Evolutionary conservation across 2,329 filamentous ascomycete genomes (phyloP).

Genomic region (Dichotomopilus funicola): DNA sequence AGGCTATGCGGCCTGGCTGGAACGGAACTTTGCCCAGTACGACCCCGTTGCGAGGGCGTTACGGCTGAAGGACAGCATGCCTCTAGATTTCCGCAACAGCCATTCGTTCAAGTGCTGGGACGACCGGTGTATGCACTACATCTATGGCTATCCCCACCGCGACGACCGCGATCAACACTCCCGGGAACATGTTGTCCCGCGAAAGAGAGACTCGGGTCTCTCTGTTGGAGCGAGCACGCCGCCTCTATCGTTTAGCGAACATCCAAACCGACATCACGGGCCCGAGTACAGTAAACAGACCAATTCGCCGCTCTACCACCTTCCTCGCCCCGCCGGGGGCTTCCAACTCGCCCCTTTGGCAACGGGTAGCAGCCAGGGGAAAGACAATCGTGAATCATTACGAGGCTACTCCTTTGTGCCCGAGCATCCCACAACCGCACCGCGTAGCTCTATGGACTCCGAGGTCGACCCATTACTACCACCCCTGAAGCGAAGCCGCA

Average conservation of each 20-base stretch:
- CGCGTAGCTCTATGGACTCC: constrained; percentile 38
- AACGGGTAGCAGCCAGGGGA: constrained; percentile 27
- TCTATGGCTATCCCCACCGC: constrained; percentile 49
- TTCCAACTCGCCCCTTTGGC: constrained; percentile 33
- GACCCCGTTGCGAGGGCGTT: constrained; percentile 41
- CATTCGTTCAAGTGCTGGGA: constrained; percentile 49
- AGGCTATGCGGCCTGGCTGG: constrained; percentile 47
- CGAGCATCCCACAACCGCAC: constrained; percentile 30
- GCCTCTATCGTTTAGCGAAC: constrained; percentile 32
- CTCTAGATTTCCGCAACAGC: constrained; percentile 31
- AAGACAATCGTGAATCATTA: constrained; percentile 37
- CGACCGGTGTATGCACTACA: constrained; percentile 49
- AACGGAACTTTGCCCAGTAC: constrained; percentile 43
- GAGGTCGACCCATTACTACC: constrained; percentile 48
- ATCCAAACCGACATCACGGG: constrained; percentile 27
- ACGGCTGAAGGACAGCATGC: constrained; percentile 33
- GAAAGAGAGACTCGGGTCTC: constrained; percentile 41
- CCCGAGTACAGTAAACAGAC: constrained; percentile 31
- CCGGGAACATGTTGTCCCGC: constrained; percentile 37
- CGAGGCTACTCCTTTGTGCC: constrained; percentile 36
- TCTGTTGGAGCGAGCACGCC: constrained; percentile 33
- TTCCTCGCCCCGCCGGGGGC: constrained; percentile 31
- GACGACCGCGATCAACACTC: constrained; percentile 47
- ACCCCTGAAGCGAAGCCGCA: constrained; percentile 47
- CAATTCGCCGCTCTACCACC: constrained; percentile 33